These are phyloP conservation scores for Diplodia sapinea DNA, from an alignment of 2,329 filamentous ascomycete species.

Conservation along the genomic window DNA sequence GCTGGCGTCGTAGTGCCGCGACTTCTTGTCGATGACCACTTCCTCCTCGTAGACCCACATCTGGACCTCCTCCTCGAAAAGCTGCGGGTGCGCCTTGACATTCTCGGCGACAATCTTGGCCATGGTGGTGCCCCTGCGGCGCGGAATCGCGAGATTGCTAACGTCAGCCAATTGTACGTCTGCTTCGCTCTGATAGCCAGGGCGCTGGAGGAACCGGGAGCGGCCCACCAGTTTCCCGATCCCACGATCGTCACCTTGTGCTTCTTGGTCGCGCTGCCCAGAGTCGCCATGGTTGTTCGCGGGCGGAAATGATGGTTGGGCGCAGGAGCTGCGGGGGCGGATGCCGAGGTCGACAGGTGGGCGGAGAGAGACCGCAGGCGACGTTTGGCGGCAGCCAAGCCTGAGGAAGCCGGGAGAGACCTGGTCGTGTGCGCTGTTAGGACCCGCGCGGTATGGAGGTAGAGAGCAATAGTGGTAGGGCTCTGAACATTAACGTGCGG, in stretches of 20 bases:
- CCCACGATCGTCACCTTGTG: conserved; percentile 95
- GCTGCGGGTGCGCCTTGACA: conserved; percentile 72
- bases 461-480: conserved; percentile 36
- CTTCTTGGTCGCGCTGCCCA: conserved; percentile 66
- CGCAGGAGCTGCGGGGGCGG: conserved; percentile 14
- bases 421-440: conserved; percentile 30
- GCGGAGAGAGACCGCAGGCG: conserved; percentile 21
- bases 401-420: conserved; percentile 26
- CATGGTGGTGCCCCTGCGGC: conserved; percentile 86
- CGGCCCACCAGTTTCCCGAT: conserved; percentile 86
- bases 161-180: neutral
- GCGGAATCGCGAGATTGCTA: conserved; percentile 22
- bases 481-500: conserved; percentile 18
- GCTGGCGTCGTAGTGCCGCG: conserved; percentile 72
- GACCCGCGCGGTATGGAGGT: conserved; percentile 17
- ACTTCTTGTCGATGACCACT: conserved; percentile 73
- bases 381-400: conserved; percentile 23
- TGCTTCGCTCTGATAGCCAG: conserved; percentile 4
- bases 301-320: conserved; percentile 13
- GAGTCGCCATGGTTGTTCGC: conserved; percentile 52
- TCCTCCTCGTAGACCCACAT: conserved; percentile 99
- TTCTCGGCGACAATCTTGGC: conserved; percentile 97
- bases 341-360: conserved; percentile 29
- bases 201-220: neutral
- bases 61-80: conserved; percentile 89